These are phyloP conservation scores for Hamamelis virginiana DNA, from an alignment of 164 flowering plant species.

Conservation along the genomic window DNA sequence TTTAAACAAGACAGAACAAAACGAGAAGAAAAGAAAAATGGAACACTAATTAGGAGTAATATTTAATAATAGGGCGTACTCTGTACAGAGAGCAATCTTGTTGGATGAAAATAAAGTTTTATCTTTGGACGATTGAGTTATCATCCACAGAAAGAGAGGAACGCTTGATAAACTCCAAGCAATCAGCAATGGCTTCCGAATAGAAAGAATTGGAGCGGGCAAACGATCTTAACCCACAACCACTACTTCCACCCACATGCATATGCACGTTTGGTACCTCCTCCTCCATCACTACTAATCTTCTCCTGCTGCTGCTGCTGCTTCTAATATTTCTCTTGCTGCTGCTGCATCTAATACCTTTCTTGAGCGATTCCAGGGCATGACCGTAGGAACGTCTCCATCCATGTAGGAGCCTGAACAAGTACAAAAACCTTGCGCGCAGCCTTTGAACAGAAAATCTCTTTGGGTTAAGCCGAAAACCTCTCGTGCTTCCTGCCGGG, in stretches of 20 bases:
- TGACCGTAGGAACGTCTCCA: conserved; percentile 34
- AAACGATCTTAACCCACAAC: conserved; percentile 24
- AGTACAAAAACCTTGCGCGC: conserved; percentile 28
- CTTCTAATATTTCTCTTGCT: neutral
- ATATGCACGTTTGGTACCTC: too few relatives aligned
- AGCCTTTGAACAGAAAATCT: conserved; percentile 41
- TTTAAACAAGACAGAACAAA: neutral
- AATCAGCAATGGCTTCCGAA: conserved; percentile 76
- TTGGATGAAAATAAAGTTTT: conserved; percentile 3
- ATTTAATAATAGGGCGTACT: too few relatives aligned
- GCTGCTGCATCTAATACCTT: conserved; percentile 10
- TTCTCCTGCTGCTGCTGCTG: conserved; percentile 14
- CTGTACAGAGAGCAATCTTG: conserved; percentile 4
- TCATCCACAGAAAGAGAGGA: conserved; percentile 42
- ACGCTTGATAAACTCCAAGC: conserved; percentile 74
- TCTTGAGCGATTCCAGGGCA: conserved; percentile 27
- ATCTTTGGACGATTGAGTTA: conserved; percentile 6
- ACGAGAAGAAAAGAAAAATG: neutral
- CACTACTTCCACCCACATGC: too few relatives aligned
- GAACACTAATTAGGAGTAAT: too few relatives aligned
- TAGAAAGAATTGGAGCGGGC: conserved; percentile 63
- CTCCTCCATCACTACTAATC: conserved; percentile 1
- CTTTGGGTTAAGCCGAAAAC: conserved; percentile 33
- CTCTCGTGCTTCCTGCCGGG: conserved; percentile 14
- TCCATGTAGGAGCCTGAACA: conserved; percentile 32